Conservation (phyloP, 2,329 filamentous ascomycete species). For the Diaporthe capsici region DNA sequence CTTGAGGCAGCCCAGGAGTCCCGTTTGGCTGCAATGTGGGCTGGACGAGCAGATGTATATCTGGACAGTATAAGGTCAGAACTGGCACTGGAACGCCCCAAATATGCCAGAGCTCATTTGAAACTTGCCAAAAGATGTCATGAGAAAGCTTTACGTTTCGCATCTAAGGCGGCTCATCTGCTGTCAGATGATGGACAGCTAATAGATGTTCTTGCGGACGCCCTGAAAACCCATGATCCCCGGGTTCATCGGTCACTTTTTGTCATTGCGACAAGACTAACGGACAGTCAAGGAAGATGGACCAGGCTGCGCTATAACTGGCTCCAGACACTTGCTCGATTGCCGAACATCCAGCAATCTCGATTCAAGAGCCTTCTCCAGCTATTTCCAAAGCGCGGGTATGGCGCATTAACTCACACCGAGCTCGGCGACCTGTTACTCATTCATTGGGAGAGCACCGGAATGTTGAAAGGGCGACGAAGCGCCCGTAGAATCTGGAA, state of each 20-base stretch:
- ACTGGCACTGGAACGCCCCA: conserved; percentile 5
- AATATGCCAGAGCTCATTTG: conserved; percentile 1
- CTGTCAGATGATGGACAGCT: conserved; percentile 36
- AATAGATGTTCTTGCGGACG: conserved; percentile 21
- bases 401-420: conserved; percentile 39
- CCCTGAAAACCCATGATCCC: conserved; percentile 22
- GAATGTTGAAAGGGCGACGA: conserved; percentile 42
- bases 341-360: conserved; percentile 35
- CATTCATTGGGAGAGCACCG: conserved; percentile 50
- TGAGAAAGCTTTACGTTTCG: conserved; percentile 27
- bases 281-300: neutral
- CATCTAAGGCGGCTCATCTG: conserved; percentile 27
- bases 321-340: conserved; percentile 47
- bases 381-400: conserved; percentile 41
- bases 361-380: conserved; percentile 33
- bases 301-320: conserved; percentile 45
- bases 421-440: conserved; percentile 49
- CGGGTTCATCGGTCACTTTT: conserved; percentile 29
- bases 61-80: neutral
- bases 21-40: conserved; percentile 31
- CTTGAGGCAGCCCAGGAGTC: neutral
- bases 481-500: conserved; percentile 38
- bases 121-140: neutral
- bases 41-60: conserved; percentile 26
- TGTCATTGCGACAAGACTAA: conserved; percentile 25